Evolutionary conservation across 129 eudicot species (phyloP), one percentile per base, ranked within the genome.

Genomic region (Logfia minima): DNA sequence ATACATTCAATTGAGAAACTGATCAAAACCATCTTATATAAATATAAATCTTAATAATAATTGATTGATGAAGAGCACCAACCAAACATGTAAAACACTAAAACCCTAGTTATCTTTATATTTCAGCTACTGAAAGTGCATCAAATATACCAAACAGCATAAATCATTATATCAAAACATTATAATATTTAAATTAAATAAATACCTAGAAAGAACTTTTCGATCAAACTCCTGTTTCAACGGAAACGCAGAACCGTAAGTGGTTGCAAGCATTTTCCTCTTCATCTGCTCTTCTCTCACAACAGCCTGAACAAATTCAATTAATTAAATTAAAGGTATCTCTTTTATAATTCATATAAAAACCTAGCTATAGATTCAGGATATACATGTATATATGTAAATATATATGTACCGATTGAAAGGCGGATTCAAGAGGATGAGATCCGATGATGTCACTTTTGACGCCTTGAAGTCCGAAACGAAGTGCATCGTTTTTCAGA

Each of bases 201-300:
- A 26, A 72, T 74, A 93, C 97, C 88, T 93, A 41, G 93, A 89
- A 21, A 91, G 90, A 74, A 94, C 87, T 77, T 91, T 88, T 0
- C 96, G 90, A 74, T 94, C 98, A 58, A 94, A 86, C 71, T 94
- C 98, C 90, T 91, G 90, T 79, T 86, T 91, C 77, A 94, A 79
- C 31, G 97, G 97, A 75, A 94, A 89, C 66, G 97, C 97, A 1
- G 98, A 83, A 16, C 98, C 98, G n/a, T 91, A 94, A 39, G 93
- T 87, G 74, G 78, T 81, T 1, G 92, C 85, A 41, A 94, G 82
- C 21, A 89, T 62, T 41, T 83, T 84, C 90, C 92, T 91, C 82
- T 94, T 94, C 92, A 87, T 85, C 35, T 91, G 81, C 70, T 91
- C 90, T 72, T 87, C 90, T 62, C 83, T 81, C n/a, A 60, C 68